Evolutionary conservation across 768 basidiomycete species (phyloP).

Genomic region (Pleurotus salmoneostramineus): DNA sequence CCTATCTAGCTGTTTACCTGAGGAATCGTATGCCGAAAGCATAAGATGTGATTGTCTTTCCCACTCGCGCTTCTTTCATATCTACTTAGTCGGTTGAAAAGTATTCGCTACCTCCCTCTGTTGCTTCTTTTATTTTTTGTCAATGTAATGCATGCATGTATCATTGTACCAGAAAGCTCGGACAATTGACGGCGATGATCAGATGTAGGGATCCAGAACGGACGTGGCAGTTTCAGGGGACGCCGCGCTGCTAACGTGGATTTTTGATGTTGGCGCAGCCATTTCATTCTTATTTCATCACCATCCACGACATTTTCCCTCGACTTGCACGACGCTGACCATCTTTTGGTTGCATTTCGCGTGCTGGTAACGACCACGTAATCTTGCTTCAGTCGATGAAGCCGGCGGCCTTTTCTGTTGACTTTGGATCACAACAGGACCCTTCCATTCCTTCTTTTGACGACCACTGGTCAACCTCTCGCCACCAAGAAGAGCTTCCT

Average conservation of each 20-base stretch:
- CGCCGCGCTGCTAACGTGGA: slow-evolving; percentile 1
- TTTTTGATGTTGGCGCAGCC: background rate
- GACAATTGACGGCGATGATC: background rate
- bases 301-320: background rate
- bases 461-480: slow-evolving; percentile 33
- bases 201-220: background rate
- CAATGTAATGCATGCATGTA: background rate
- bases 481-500: slow-evolving; percentile 39
- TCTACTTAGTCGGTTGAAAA: background rate
- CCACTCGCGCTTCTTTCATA: background rate
- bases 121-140: slow-evolving; percentile 1
- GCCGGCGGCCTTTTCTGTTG: slow-evolving; percentile 64
- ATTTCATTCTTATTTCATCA: background rate
- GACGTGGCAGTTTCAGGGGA: slow-evolving; percentile 9
- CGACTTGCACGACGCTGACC: background rate
- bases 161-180: background rate
- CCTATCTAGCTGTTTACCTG: background rate
- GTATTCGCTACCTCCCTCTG: background rate
- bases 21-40: slow-evolving; percentile 1
- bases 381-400: slow-evolving; percentile 41
- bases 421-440: slow-evolving; percentile 59
- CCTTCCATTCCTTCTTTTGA: slow-evolving; percentile 47
- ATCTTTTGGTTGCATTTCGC: background rate
- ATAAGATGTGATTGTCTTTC: background rate
- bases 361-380: slow-evolving; percentile 1